Percentiles rank a stretch among this genome's conserved stretches.
phyloP scores from a whole-genome alignment of 305 asterid species.

The Fraxinus floribunda region DNA sequence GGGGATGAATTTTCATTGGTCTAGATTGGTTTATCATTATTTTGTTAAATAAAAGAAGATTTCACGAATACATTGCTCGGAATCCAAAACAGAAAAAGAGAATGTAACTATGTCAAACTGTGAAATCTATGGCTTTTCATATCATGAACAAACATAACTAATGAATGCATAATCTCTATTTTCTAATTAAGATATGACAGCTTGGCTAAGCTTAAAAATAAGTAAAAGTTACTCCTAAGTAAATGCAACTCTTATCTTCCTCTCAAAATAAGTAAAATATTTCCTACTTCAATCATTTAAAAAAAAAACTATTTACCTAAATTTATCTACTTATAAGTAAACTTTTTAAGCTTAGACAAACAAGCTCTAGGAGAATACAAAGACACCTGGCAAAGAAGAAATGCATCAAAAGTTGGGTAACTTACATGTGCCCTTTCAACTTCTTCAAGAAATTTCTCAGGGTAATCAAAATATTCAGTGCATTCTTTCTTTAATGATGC shows the following conservation, averaged over 20 bases:
- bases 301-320: not conserved
- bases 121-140: not conserved
- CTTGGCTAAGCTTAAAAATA: not conserved
- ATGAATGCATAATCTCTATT: not conserved
- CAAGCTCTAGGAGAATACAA: not conserved
- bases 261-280: not conserved
- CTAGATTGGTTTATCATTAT: not conserved
- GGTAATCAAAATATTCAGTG: conserved; percentile 50
- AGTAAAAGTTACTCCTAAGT: not conserved
- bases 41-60: not conserved
- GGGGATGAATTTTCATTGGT: not conserved
- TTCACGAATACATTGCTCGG: not conserved
- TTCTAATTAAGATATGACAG: not conserved
- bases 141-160: not conserved
- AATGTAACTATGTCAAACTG: not conserved
- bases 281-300: not conserved
- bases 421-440: conserved; percentile 54
- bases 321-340: not conserved
- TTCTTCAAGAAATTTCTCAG: conserved; percentile 52
- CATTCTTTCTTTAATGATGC: conserved; percentile 58
- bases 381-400: not conserved
- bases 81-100: not conserved
- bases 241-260: not conserved
- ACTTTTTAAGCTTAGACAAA: not conserved
- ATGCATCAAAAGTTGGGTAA: conserved; percentile 15